Percentiles rank a stretch among this genome's conserved stretches.
Conservation (phyloP, 371 early-diverging fungal genomes). For the Mortierella sp. region DNA sequence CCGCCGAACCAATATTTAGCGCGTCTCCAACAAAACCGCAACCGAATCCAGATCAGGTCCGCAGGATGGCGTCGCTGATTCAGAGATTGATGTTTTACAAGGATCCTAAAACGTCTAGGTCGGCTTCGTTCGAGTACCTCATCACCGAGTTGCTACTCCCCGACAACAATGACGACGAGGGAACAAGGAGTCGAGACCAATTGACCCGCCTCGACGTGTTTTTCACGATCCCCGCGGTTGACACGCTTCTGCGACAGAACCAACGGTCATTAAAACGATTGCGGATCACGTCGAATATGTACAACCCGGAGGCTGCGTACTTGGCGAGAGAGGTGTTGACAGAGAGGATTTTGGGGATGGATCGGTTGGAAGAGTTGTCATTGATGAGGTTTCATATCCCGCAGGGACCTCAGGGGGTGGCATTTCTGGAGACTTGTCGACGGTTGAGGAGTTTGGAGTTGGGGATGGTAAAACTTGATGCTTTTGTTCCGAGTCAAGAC, state of each 20-base stretch:
- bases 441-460: background rate
- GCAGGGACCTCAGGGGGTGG: background rate
- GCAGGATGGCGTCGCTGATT: background rate
- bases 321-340: background rate
- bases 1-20: background rate
- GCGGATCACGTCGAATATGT: background rate
- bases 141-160: too few species aligned
- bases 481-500: background rate
- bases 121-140: too few species aligned
- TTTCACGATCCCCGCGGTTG: background rate
- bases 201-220: background rate
- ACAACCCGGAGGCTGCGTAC: background rate
- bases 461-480: background rate
- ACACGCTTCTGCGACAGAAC: background rate
- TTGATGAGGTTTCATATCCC: background rate
- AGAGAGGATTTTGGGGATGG: background rate
- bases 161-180: too few species aligned
- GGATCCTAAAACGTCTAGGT: background rate
- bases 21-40: background rate
- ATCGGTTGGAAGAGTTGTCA: background rate
- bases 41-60: background rate
- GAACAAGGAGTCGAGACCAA: background rate
- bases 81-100: background rate
- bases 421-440: background rate
- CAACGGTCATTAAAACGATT: background rate